Evolutionary conservation across 2,329 filamentous ascomycete species (phyloP).

Genomic region (Xylaria sp.): DNA sequence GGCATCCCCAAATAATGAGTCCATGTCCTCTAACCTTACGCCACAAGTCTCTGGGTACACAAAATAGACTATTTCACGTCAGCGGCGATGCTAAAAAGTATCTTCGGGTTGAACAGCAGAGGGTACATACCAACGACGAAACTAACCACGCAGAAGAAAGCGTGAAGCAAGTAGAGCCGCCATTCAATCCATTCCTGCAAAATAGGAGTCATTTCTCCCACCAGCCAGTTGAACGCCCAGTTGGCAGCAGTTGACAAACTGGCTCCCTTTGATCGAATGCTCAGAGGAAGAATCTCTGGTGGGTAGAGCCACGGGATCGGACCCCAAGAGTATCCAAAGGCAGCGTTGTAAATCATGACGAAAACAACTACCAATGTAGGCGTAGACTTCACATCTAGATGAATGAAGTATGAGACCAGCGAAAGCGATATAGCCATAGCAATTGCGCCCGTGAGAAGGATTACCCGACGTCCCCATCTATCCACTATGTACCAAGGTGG

Average conservation of each 20-base stretch:
- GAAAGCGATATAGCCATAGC: conserved; percentile 91
- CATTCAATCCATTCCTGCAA: conserved; percentile 92
- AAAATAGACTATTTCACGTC: conserved; percentile 79
- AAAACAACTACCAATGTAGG: conserved; percentile 89
- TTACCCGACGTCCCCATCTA: conserved; percentile 86
- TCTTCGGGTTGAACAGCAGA: neutral
- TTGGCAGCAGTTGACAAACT: conserved; percentile 96
- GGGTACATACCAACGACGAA: conserved; percentile 88
- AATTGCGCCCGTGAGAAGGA: conserved; percentile 88
- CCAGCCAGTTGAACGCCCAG: conserved; percentile 98
- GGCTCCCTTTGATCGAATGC: conserved; percentile 95
- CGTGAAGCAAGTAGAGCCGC: conserved; percentile 93
- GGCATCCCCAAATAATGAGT: conserved; percentile 91
- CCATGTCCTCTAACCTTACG: conserved; percentile 96
- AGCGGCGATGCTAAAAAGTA: conserved; percentile 28
- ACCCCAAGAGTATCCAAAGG: conserved; percentile 95
- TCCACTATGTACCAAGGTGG: conserved; percentile 98
- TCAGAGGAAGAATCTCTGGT: conserved; percentile 96
- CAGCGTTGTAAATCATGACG: conserved; percentile 98
- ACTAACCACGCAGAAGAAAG: conserved; percentile 94
- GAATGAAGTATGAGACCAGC: conserved; percentile 94
- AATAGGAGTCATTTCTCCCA: conserved; percentile 93
- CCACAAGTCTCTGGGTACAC: conserved; percentile 97
- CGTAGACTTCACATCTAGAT: conserved; percentile 81
- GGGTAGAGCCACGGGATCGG: conserved; percentile 98